Evolutionary conservation across 257 asterid genomes (phyloP).

Genomic region (Nicotiana otophora): DNA sequence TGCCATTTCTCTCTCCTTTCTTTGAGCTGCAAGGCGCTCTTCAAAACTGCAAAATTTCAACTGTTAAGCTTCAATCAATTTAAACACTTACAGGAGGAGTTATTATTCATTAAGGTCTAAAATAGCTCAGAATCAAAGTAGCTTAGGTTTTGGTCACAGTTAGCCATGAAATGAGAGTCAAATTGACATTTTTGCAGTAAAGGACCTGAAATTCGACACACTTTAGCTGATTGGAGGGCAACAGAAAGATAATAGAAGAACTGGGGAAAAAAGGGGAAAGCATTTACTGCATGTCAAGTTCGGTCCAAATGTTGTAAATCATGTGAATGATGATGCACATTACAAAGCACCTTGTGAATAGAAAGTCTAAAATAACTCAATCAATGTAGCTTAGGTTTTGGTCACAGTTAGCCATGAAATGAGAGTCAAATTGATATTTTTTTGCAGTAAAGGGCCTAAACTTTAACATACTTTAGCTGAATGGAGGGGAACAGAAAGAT

Average conservation of each 20-base stretch:
- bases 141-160: not conserved
- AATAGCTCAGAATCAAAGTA: not conserved
- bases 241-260: not conserved
- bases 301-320: not conserved
- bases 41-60: slow-evolving; percentile 54
- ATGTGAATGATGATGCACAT: not conserved
- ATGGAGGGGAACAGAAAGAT: not conserved
- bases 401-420: not conserved
- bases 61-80: slow-evolving; percentile 8
- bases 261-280: not conserved
- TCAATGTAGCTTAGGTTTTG: not conserved
- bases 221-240: not conserved
- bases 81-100: not conserved
- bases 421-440: not conserved
- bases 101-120: not conserved
- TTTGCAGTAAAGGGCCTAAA: not conserved
- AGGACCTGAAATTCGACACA: not conserved
- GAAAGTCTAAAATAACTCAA: not conserved
- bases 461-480: not conserved
- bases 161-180: not conserved
- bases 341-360: too few species aligned
- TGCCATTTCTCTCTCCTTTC: slow-evolving; percentile 74
- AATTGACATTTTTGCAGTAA: not conserved
- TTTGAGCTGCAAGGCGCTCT: slow-evolving; percentile 82
- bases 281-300: not conserved